Percentiles rank a stretch among this genome's conserved stretches.
Conservation (phyloP, 208 protist genomes). For the Trypanosoma vivax region DNA sequence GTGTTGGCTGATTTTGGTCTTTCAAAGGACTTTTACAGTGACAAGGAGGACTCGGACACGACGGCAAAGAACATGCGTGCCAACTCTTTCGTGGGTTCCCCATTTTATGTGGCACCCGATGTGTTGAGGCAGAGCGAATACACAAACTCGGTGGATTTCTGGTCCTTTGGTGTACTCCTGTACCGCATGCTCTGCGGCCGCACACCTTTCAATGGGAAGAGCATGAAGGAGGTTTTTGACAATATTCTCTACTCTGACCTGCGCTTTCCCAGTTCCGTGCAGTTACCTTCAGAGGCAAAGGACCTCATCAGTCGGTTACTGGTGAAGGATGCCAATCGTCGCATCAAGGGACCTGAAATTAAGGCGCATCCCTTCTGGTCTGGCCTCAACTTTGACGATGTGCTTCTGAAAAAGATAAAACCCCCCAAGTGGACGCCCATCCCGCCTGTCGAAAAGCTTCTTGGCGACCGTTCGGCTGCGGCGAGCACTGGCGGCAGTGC, state of each 20-base stretch:
- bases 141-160: constrained; percentile 97
- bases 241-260: constrained; percentile 90
- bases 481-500: constrained; percentile 21
- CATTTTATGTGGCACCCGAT: constrained; percentile 93
- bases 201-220: constrained; percentile 91
- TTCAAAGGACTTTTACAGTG: constrained; percentile 88
- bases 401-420: constrained; percentile 75
- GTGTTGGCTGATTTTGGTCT: constrained; percentile 90
- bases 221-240: constrained; percentile 91
- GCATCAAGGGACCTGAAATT: constrained; percentile 84
- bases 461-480: constrained; percentile 32
- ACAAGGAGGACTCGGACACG: constrained; percentile 68
- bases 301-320: constrained; percentile 89
- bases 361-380: constrained; percentile 89
- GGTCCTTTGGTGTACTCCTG: constrained; percentile 96
- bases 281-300: constrained; percentile 79
- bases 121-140: constrained; percentile 92
- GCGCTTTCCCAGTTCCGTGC: constrained; percentile 82
- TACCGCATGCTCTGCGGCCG: constrained; percentile 96
- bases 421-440: constrained; percentile 83
- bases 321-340: constrained; percentile 80
- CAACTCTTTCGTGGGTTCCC: constrained; percentile 91
- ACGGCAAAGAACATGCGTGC: constrained; percentile 72
- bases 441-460: constrained; percentile 74
- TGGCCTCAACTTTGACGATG: constrained; percentile 85